Percentiles rank a stretch among this genome's conserved stretches.
phyloP scores from a whole-genome alignment of 2,329 filamentous ascomycete species.

The Ophiocordyceps australis region DNA sequence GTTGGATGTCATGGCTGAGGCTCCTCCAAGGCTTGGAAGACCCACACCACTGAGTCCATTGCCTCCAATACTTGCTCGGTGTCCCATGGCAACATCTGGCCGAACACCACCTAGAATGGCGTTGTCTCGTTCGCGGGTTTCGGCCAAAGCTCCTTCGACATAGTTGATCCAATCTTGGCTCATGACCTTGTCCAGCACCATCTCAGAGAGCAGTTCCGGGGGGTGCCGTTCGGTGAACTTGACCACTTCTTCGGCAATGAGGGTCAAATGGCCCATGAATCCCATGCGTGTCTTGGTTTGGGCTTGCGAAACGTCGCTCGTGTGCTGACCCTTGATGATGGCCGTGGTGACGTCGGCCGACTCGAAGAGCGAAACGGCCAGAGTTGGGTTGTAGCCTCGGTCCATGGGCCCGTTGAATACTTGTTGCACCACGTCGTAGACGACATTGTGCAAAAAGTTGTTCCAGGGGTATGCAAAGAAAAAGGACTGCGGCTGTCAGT shows the following conservation, averaged over 20 bases:
- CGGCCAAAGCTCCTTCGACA: constrained; percentile 79
- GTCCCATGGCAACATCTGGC: constrained; percentile 73
- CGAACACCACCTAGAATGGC: constrained; percentile 93
- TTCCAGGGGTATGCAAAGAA: constrained; percentile 99
- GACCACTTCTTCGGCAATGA: constrained; percentile 95
- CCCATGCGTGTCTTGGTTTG: constrained; percentile 80
- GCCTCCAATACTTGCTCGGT: constrained; percentile 44
- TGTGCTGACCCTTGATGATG: constrained; percentile 78
- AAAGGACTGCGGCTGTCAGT: constrained; percentile 47
- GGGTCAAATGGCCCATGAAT: constrained; percentile 94
- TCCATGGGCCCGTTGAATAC: constrained; percentile 99
- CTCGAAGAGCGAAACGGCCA: constrained; percentile 88
- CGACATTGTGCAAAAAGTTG: constrained; percentile 97
- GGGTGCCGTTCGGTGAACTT: constrained; percentile 95
- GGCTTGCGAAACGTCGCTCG: constrained; percentile 70
- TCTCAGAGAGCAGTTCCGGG: constrained; percentile 67
- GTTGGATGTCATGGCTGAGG: constrained; percentile 31
- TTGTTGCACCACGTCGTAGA: constrained; percentile 97
- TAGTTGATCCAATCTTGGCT: constrained; percentile 86
- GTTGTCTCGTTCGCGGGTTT: constrained; percentile 90
- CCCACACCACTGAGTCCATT: constrained; percentile 28
- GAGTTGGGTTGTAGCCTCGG: constrained; percentile 72
- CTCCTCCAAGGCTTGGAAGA: constrained; percentile 22
- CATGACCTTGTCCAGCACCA: constrained; percentile 76
- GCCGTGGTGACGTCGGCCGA: constrained; percentile 75